Percentiles rank a stretch among this genome's conserved stretches.
These are phyloP conservation scores for Vaccinium darrowii DNA, from an alignment of 148 eudicot genomes.

Conservation along the genomic window DNA sequence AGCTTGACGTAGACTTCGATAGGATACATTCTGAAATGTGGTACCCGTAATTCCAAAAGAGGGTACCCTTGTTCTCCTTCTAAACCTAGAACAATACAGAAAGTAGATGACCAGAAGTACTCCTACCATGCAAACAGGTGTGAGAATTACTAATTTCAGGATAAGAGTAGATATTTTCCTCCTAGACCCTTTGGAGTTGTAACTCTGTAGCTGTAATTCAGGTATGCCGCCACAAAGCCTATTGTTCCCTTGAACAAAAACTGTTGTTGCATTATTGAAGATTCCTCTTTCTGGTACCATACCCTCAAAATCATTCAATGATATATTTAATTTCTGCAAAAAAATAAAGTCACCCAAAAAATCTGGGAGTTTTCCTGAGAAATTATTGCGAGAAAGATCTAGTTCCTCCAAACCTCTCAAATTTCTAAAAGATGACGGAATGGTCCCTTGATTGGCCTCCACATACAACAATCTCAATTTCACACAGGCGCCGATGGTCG, in stretches of 20 bases:
- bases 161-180: background rate
- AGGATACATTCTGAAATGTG: background rate
- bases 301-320: too few species aligned
- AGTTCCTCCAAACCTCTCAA: background rate
- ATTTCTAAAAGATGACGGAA: background rate
- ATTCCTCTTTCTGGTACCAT: too few species aligned
- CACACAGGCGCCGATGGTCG: background rate
- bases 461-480: background rate
- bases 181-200: too few species aligned
- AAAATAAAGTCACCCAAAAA: too few species aligned
- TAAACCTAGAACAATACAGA: background rate
- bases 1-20: background rate
- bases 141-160: background rate
- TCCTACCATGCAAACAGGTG: background rate
- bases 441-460: background rate
- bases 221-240: too few species aligned
- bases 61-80: background rate
- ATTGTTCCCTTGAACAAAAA: too few species aligned
- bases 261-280: too few species aligned
- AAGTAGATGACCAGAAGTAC: background rate
- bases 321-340: too few species aligned
- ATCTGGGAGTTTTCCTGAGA: too few species aligned
- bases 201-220: too few species aligned
- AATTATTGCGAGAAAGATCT: slow-evolving; percentile 12
- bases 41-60: background rate